Evolutionary conservation across 352 stramenopile genomes (phyloP).

Genomic region (Phytophthora meadii): DNA sequence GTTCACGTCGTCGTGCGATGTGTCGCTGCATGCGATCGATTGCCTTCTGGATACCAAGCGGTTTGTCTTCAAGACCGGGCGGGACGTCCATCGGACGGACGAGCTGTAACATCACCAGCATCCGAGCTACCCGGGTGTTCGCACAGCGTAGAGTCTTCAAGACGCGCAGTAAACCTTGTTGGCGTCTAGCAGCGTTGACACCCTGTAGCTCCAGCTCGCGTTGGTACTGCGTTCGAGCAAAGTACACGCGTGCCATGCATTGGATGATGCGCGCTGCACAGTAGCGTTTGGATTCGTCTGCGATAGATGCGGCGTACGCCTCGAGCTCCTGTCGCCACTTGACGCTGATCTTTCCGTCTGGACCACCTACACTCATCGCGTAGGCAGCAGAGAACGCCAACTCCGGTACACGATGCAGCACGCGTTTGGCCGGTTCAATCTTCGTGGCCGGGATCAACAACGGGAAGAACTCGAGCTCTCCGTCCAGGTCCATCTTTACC

Average conservation of each 20-base stretch:
- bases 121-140: conserved; percentile 71
- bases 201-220: conserved; percentile 73
- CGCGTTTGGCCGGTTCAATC: conserved; percentile 56
- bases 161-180: conserved; percentile 57
- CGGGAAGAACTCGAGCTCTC: conserved; percentile 82
- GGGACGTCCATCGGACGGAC: conserved; percentile 62
- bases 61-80: conserved; percentile 57
- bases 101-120: conserved; percentile 78
- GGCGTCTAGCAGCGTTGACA: conserved; percentile 63
- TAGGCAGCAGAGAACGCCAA: conserved; percentile 68
- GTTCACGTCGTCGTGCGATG: conserved; percentile 56
- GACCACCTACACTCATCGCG: conserved; percentile 36
- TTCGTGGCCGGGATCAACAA: conserved; percentile 65
- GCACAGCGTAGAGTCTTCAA: conserved; percentile 63
- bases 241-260: conserved; percentile 72
- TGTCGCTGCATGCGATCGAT: conserved; percentile 64
- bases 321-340: conserved; percentile 65
- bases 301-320: conserved; percentile 68
- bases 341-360: conserved; percentile 44
- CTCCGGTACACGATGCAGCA: conserved; percentile 67
- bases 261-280: conserved; percentile 78
- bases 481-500: conserved; percentile 85
- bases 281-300: conserved; percentile 69
- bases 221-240: conserved; percentile 68
- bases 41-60: conserved; percentile 63